Conservation (phyloP, 441 rosid genomes). For the Hura crepitans region DNA sequence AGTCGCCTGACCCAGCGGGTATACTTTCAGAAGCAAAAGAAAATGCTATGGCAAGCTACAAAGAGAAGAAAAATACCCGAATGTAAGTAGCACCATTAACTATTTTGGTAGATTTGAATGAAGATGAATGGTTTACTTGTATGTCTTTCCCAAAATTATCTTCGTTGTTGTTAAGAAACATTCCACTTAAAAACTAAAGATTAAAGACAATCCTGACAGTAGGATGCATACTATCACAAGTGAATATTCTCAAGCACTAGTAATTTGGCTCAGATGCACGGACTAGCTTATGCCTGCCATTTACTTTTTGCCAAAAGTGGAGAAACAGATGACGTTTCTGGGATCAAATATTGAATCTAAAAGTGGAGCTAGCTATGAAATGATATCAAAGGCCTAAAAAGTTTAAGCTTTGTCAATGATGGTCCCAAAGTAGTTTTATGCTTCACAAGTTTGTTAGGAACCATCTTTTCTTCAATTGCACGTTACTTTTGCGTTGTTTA, state of each 20-base stretch:
- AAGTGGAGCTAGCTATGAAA: neutral
- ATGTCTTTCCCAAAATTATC: neutral
- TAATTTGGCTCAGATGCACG: neutral
- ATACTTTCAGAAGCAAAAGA: constrained; percentile 33
- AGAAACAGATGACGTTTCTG: too few relatives aligned
- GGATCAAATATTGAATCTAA: neutral
- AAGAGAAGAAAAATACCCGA: constrained; percentile 56
- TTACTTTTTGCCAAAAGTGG: neutral
- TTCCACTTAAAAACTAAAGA: neutral
- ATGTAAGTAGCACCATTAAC: constrained; percentile 34
- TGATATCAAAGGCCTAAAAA: neutral
- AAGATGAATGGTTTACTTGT: neutral
- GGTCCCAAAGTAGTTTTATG: neutral
- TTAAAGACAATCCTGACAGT: neutral
- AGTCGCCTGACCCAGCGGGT: constrained; percentile 28
- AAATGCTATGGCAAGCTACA: constrained; percentile 45
- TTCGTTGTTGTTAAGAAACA: neutral
- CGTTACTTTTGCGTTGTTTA: neutral
- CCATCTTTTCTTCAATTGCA: neutral
- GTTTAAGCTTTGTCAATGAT: neutral
- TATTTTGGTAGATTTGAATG: neutral
- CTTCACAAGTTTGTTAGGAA: neutral
- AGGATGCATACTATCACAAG: neutral
- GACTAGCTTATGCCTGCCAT: neutral
- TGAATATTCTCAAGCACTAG: too few relatives aligned